A percentile compares a stretch with the other conserved stretches of the same genome.
phyloP scores from a whole-genome alignment of 2,329 filamentous ascomycete species.

The Aspergillus neotritici region DNA sequence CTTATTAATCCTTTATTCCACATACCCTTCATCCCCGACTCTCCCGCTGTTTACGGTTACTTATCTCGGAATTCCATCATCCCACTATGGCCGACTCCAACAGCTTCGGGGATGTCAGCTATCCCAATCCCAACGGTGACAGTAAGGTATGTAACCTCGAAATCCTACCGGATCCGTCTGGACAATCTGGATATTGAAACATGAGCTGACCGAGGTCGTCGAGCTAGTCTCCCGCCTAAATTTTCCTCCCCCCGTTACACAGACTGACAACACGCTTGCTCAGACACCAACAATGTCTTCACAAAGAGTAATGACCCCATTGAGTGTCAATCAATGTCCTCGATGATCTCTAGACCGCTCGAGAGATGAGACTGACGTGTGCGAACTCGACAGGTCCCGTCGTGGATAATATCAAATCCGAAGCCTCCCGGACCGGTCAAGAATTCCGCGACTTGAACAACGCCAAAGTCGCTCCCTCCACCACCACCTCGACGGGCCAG shows the following conservation, averaged over 20 bases:
- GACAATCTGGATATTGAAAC: no score
- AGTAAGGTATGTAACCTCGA: slow-evolving; percentile 32
- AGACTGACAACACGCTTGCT: slow-evolving; percentile 13
- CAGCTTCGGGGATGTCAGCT: slow-evolving; percentile 31
- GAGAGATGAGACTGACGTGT: slow-evolving; percentile 9
- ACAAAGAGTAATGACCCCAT: slow-evolving; percentile 19
- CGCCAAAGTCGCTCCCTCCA: slow-evolving; percentile 48
- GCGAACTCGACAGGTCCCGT: slow-evolving; percentile 43
- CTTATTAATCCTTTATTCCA: slow-evolving; percentile 6
- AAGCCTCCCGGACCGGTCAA: slow-evolving; percentile 51
- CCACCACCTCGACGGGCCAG: slow-evolving; percentile 55
- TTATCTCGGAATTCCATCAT: slow-evolving; percentile 13
- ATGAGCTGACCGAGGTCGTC: no score
- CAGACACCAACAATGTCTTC: slow-evolving; percentile 22
- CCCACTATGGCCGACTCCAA: slow-evolving; percentile 26
- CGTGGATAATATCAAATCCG: slow-evolving; percentile 52
- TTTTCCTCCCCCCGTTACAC: slow-evolving; percentile 5
- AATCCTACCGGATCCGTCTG: neutral
- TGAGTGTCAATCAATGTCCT: neutral
- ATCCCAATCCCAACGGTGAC: slow-evolving; percentile 32
- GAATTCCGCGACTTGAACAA: slow-evolving; percentile 56
- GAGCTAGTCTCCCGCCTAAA: no score
- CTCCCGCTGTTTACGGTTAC: slow-evolving; percentile 9
- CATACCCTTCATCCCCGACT: slow-evolving; percentile 4
- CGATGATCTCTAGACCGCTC: neutral